Conservation (phyloP, 352 stramenopile species). For the Globisporangium perplexum region DNA sequence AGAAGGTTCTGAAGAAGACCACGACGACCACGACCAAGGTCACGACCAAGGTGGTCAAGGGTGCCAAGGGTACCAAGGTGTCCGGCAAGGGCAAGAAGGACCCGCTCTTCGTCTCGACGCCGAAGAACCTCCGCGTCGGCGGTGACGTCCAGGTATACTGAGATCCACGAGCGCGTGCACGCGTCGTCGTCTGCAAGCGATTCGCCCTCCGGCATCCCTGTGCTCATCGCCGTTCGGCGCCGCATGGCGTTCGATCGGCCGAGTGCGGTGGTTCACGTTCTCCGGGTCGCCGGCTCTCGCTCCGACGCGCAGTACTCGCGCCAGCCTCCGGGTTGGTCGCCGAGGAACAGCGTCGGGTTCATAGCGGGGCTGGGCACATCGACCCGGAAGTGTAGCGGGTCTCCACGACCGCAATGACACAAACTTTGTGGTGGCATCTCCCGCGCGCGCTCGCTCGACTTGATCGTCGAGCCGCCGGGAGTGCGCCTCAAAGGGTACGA, state of each 20-base stretch:
- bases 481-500: slow-evolving; percentile 74
- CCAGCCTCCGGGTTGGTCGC: not conserved
- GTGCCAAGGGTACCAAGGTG: slow-evolving; percentile 57
- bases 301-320: slow-evolving; percentile 4
- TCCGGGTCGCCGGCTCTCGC: slow-evolving; percentile 5
- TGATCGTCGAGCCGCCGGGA: not conserved
- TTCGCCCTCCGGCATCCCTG: slow-evolving; percentile 2
- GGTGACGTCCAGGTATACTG: slow-evolving; percentile 92
- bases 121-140: slow-evolving; percentile 95
- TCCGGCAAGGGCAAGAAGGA: slow-evolving; percentile 79
- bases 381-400: slow-evolving; percentile 70
- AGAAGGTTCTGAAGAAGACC: slow-evolving; percentile 82
- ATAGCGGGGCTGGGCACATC: slow-evolving; percentile 2
- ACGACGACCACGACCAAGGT: slow-evolving; percentile 55
- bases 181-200: slow-evolving; percentile 1
- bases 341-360: not conserved
- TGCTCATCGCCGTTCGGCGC: not conserved
- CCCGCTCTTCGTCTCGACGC: slow-evolving; percentile 93
- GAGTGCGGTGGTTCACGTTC: slow-evolving; percentile 14
- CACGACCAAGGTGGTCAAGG: slow-evolving; percentile 57
- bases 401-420: slow-evolving; percentile 90
- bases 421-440: slow-evolving; percentile 83
- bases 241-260: not conserved
- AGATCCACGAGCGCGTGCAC: slow-evolving; percentile 10
- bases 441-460: not conserved